Evolutionary conservation across 768 basidiomycete genomes (phyloP), one percentile per base, ranked within the genome.

Genomic region (Lactifluus pinguis): DNA sequence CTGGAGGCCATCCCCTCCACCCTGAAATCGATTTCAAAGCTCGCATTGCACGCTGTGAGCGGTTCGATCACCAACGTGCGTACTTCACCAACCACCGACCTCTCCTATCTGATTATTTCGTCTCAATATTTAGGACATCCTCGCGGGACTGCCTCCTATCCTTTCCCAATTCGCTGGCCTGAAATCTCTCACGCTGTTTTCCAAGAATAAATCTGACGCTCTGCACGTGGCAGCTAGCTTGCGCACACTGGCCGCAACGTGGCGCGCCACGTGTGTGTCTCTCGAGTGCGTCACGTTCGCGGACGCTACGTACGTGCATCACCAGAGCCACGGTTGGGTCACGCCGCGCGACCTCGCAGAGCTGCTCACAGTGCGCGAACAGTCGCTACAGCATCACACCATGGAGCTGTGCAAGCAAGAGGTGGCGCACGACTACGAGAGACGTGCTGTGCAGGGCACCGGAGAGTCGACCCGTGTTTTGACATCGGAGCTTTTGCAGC

Each of bases 231-330:
- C 55, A 10, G 44, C 63, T 11, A 39, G 62, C 42, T 51, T 62
- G 19, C 44, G 49, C 1, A 36, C 54, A 36, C 63, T 71, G 5
- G 63, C 60, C 6, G 42, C 59, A 41, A 29, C 54, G 6, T 71
- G 69, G 68, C 70, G 68, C 51, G 19, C 61, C 9, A 49, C 56
- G 8, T 71, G 70, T 41, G 42, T 62, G 6, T 67, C 69, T 8
- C 62, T 71, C 29, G 68, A 70, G 54, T 61, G 65, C 45, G 63
- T 71, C 25, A 67, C 68, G 17, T 61, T 71, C 39, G 57, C 66
- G 4, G 52, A 57, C n/a, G 61, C 61, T 25, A 65, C 63, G 4
- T 69, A 61, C 42, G 65, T 71, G 44, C 64, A 61, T 50, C 65
- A 68, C 34, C 49, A 34, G 19, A 14, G 9, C 30, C 53, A 62